Evolutionary conservation across 2,329 filamentous ascomycete genomes (phyloP).

Genomic region (Elsinoe perseae): DNA sequence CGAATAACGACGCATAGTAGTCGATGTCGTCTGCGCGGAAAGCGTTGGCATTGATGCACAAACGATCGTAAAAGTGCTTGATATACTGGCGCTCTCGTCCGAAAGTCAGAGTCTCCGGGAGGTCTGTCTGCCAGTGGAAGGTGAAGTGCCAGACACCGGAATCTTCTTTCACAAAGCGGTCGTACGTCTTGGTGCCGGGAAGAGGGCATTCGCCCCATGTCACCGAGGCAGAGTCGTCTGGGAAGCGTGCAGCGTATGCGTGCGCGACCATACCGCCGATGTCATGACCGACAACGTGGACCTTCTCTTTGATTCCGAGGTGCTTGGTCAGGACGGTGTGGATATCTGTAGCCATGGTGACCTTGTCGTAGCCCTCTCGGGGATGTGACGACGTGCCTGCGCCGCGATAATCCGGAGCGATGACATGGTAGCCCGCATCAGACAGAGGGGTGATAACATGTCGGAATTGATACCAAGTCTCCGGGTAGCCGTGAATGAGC

Average conservation of each 20-base stretch:
- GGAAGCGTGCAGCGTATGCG: conserved; percentile 34
- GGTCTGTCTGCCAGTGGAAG: conserved; percentile 35
- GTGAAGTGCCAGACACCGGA: conserved; percentile 36
- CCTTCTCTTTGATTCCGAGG: conserved; percentile 31
- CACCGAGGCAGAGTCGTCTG: conserved; percentile 31
- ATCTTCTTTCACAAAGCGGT: conserved; percentile 24
- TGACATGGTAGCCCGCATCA: conserved; percentile 33
- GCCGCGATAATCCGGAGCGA: conserved; percentile 36
- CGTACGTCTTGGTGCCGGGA: conserved; percentile 31
- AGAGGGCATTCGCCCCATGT: conserved; percentile 40
- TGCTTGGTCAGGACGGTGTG: conserved; percentile 26
- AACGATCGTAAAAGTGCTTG: conserved; percentile 38
- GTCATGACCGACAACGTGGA: conserved; percentile 42
- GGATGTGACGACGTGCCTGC: conserved; percentile 34
- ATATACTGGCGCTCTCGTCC: conserved; percentile 38
- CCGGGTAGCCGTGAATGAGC: conserved; percentile 43
- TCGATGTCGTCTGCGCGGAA: conserved; percentile 34
- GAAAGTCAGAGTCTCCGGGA: conserved; percentile 34
- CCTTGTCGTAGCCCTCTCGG: conserved; percentile 34
- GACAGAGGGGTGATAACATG: conserved; percentile 33
- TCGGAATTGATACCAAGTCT: conserved; percentile 41
- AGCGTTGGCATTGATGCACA: conserved; percentile 31
- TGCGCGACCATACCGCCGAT: conserved; percentile 44
- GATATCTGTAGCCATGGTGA: conserved; percentile 36
- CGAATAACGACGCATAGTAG: conserved; percentile 30